phyloP scores from a whole-genome alignment of 2,329 filamentous ascomycete genomes.

The Alternaria triticimaculans region DNA sequence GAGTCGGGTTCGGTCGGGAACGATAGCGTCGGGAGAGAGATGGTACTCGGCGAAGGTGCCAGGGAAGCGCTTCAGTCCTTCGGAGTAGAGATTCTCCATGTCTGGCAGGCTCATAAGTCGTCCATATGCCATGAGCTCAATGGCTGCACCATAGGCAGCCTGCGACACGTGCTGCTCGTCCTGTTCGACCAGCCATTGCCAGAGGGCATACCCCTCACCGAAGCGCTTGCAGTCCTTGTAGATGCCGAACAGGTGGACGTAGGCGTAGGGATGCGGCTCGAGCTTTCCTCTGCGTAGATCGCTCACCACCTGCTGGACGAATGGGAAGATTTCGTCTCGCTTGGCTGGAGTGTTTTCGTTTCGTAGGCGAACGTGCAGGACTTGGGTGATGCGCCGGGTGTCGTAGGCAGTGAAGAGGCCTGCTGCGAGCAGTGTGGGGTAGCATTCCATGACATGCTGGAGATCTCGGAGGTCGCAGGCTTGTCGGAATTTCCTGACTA shows the following conservation, averaged over 20 bases:
- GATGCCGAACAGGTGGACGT: slow-evolving; percentile 56
- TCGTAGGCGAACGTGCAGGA: slow-evolving; percentile 47
- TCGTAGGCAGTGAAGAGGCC: slow-evolving; percentile 25
- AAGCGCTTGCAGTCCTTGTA: slow-evolving; percentile 55
- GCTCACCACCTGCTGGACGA: slow-evolving; percentile 49
- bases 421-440: slow-evolving; percentile 29
- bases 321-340: slow-evolving; percentile 25
- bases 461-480: slow-evolving; percentile 26
- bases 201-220: slow-evolving; percentile 51
- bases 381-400: slow-evolving; percentile 42
- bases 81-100: slow-evolving; percentile 54
- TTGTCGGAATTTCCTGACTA: slow-evolving; percentile 21
- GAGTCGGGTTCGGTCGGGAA: slow-evolving; percentile 50
- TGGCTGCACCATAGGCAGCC: slow-evolving; percentile 57
- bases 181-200: slow-evolving; percentile 56
- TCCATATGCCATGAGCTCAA: slow-evolving; percentile 56
- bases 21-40: slow-evolving; percentile 55
- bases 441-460: slow-evolving; percentile 32
- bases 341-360: slow-evolving; percentile 8
- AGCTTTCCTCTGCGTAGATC: slow-evolving; percentile 49
- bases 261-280: slow-evolving; percentile 47
- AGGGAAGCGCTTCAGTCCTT: slow-evolving; percentile 56
- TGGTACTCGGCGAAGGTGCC: slow-evolving; percentile 57
- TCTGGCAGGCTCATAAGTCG: slow-evolving; percentile 47
- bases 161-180: slow-evolving; percentile 51